A percentile compares a stretch with the other conserved stretches of the same genome.
Evolutionary conservation across 2,329 filamentous ascomycete species (phyloP).

Genomic region (Pseudogymnoascus pannorum): DNA sequence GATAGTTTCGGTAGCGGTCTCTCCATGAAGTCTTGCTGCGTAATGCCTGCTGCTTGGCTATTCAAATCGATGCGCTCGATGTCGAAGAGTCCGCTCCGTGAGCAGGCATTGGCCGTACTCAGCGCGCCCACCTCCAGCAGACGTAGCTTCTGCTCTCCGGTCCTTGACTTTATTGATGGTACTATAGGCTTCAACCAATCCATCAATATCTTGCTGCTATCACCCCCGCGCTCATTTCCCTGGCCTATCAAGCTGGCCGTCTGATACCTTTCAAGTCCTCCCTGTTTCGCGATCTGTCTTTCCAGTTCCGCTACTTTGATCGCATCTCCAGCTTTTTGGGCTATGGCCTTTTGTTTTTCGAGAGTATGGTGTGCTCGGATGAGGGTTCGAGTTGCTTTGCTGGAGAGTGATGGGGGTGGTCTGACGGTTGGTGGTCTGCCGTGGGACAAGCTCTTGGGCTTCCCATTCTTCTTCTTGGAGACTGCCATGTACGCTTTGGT

Average conservation of each 20-base stretch:
- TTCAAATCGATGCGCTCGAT: conserved; percentile 84
- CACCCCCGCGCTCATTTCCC: conserved; percentile 56
- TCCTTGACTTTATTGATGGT: conserved; percentile 20
- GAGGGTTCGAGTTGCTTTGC: conserved; percentile 55
- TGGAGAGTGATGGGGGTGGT: conserved; percentile 50
- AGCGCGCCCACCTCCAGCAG: conserved; percentile 88
- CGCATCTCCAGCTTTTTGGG: conserved; percentile 46
- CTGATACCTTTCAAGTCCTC: conserved; percentile 58
- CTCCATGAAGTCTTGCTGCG: conserved; percentile 91
- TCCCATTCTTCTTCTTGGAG: conserved; percentile 35
- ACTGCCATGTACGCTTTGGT: conserved; percentile 35
- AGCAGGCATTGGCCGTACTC: conserved; percentile 78
- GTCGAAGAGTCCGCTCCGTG: conserved; percentile 60
- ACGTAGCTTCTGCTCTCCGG: conserved; percentile 36
- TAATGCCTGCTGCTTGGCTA: conserved; percentile 73
- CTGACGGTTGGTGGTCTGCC: conserved; percentile 50
- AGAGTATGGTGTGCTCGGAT: conserved; percentile 61
- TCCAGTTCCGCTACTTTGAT: conserved; percentile 39
- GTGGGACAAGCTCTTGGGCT: conserved; percentile 40
- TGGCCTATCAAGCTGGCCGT: conserved; percentile 63
- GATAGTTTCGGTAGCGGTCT: conserved; percentile 60
- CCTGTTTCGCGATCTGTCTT: conserved; percentile 48
- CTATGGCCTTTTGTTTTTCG: conserved; percentile 54
- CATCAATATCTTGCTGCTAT: conserved; percentile 57
- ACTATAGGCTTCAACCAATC: conserved; percentile 47